phyloP scores from a whole-genome alignment of 1,284 basidiomycete genomes.

The Leccinum pallidistipes region DNA sequence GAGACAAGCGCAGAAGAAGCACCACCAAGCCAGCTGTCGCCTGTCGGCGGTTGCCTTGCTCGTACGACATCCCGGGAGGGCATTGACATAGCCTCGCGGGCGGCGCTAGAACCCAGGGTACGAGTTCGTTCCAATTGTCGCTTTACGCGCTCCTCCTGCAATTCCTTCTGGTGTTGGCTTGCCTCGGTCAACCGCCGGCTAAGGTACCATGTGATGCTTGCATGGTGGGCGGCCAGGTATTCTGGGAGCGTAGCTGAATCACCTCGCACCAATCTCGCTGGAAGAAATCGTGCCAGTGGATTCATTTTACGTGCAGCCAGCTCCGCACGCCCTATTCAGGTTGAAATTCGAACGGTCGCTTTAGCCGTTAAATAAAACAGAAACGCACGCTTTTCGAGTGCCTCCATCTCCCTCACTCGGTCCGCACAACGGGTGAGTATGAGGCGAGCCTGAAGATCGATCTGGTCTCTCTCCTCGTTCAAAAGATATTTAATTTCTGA shows the following conservation, averaged over 20 bases:
- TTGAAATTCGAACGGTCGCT: constrained; percentile 11
- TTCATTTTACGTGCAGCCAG: constrained; percentile 59
- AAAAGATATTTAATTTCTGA: constrained; percentile 68
- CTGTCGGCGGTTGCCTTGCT: constrained; percentile 25
- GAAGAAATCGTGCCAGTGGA: constrained; percentile 64
- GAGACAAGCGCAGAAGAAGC: constrained; percentile 58
- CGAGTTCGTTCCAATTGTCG: constrained; percentile 77
- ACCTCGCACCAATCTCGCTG: constrained; percentile 62
- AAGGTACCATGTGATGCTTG: constrained; percentile 85
- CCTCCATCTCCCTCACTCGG: constrained; percentile 82
- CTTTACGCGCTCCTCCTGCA: constrained; percentile 86
- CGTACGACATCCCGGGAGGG: constrained; percentile 24
- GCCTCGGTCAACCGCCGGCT: constrained; percentile 75
- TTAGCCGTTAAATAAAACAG: constrained; percentile 11
- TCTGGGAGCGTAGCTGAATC: constrained; percentile 59
- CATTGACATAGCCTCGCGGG: constrained; percentile 54
- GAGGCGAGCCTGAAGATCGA: constrained; percentile 85
- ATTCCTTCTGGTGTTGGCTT: constrained; percentile 76
- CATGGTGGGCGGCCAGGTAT: constrained; percentile 78
- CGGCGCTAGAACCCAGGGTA: constrained; percentile 74
- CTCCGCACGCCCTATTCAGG: constrained; percentile 59
- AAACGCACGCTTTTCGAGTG: constrained; percentile 76
- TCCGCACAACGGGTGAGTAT: constrained; percentile 82
- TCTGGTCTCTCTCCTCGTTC: constrained; percentile 87
- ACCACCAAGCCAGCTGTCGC: constrained; percentile 62